Percentiles rank a stretch among this genome's conserved stretches.
Conservation (phyloP, 805 yeast species). For the Candida vaughaniae region DNA sequence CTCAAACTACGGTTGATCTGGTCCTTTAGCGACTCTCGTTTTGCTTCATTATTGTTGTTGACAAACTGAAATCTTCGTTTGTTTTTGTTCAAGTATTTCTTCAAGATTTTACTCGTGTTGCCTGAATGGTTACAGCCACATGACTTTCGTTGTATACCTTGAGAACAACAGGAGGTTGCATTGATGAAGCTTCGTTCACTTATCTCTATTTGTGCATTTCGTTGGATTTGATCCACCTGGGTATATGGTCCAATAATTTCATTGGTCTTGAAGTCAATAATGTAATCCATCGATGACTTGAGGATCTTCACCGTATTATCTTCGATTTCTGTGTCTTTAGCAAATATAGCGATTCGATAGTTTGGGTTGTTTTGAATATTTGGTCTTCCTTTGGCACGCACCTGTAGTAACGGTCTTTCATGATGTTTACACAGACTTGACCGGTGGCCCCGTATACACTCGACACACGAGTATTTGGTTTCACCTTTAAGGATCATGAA, state of each 20-base stretch:
- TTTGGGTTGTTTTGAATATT: slow-evolving; percentile 50
- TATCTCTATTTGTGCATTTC: slow-evolving; percentile 24
- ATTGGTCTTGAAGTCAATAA: slow-evolving; percentile 36
- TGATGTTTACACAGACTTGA: slow-evolving; percentile 85
- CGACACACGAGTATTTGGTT: slow-evolving; percentile 77
- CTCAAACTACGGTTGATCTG: slow-evolving; percentile 9
- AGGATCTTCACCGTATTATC: slow-evolving; percentile 18
- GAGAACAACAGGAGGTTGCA: slow-evolving; percentile 32
- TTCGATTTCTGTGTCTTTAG: slow-evolving; percentile 33
- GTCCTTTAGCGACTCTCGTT: slow-evolving; percentile 11
- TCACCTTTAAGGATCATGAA: slow-evolving; percentile 81
- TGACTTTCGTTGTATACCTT: slow-evolving; percentile 14
- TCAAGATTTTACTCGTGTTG: slow-evolving; percentile 36
- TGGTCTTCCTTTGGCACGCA: slow-evolving; percentile 89
- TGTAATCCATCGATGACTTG: slow-evolving; percentile 38
- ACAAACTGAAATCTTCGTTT: slow-evolving; percentile 15
- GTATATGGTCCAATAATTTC: slow-evolving; percentile 39
- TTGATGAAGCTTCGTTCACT: slow-evolving; percentile 33
- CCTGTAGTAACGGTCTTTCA: slow-evolving; percentile 76
- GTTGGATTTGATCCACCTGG: slow-evolving; percentile 11
- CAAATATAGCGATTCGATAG: slow-evolving; percentile 60
- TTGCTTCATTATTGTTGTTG: slow-evolving; percentile 15
- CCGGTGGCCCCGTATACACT: slow-evolving; percentile 91
- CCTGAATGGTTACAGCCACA: slow-evolving; percentile 34
- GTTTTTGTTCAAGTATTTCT: slow-evolving; percentile 27